Percentiles rank a stretch among this genome's conserved stretches.
phyloP scores from a whole-genome alignment of 164 flowering plant species.

The Akebia trifoliata region DNA sequence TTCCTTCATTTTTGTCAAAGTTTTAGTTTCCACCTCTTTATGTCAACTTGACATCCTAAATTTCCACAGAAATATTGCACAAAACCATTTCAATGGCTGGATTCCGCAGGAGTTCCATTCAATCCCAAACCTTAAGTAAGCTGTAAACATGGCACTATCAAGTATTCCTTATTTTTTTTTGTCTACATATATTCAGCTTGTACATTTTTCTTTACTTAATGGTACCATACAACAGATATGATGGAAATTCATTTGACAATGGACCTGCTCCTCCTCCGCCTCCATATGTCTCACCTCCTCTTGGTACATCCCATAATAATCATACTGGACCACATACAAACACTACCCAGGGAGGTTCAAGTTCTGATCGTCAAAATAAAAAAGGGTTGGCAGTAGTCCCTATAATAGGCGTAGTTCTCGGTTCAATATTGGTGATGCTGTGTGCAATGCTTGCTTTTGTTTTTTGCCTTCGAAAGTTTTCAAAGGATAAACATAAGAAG shows the following conservation, averaged over 20 bases:
- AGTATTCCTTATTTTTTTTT: conserved; percentile 6
- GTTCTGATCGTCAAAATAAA: conserved; percentile 20
- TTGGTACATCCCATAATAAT: conserved; percentile 41
- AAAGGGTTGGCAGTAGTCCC: conserved; percentile 43
- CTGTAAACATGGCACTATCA: neutral
- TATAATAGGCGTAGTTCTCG: conserved; percentile 59
- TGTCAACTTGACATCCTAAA: conserved; percentile 9
- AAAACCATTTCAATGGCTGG: conserved; percentile 85
- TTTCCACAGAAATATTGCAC: conserved; percentile 72
- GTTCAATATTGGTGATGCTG: conserved; percentile 34
- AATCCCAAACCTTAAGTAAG: conserved; percentile 68
- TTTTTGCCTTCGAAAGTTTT: conserved; percentile 38
- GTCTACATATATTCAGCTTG: conserved; percentile 4
- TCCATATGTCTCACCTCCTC: conserved; percentile 73
- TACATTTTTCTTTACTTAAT: conserved; percentile 13
- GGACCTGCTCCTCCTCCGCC: conserved; percentile 94
- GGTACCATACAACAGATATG: conserved; percentile 46
- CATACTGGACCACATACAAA: conserved; percentile 33
- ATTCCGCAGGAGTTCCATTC: conserved; percentile 71
- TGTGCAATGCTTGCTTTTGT: conserved; percentile 43
- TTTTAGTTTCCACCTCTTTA: neutral
- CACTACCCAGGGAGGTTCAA: conserved; percentile 25
- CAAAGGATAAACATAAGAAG: conserved; percentile 38
- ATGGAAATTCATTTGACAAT: conserved; percentile 74
- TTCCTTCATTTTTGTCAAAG: conserved; percentile 6